Percentiles rank a stretch among this genome's conserved stretches.
Conservation (phyloP, 2,329 filamentous ascomycete genomes). For the Talaromyces pinophilus region DNA sequence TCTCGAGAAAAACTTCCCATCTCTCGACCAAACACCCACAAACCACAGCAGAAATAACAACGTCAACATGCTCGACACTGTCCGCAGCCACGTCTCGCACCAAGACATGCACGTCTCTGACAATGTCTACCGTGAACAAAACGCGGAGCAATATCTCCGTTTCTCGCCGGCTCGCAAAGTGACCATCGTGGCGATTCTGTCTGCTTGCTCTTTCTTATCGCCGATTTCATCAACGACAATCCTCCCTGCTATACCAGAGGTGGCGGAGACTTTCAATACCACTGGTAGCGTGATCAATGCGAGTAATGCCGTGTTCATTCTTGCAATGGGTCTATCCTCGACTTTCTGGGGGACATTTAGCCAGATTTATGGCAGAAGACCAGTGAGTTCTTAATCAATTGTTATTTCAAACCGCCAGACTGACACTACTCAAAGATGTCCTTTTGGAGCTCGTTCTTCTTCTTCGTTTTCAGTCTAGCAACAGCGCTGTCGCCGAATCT, state of each 20-base stretch:
- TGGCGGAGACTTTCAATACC: conserved; percentile 65
- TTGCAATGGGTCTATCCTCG: conserved; percentile 71
- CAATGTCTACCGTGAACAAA: conserved; percentile 42
- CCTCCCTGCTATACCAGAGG: conserved; percentile 71
- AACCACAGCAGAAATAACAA: conserved; percentile 14
- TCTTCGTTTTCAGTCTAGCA: conserved; percentile 69
- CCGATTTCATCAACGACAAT: conserved; percentile 75
- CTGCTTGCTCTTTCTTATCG: conserved; percentile 74
- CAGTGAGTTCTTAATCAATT: conserved; percentile 45
- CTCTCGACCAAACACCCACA: conserved; percentile 17
- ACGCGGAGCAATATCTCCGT: conserved; percentile 63
- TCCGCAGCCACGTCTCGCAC: conserved; percentile 38
- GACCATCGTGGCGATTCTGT: conserved; percentile 67
- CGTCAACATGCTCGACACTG: conserved; percentile 33
- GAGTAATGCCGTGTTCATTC: conserved; percentile 73
- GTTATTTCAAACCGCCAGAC: not conserved
- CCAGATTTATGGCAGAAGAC: conserved; percentile 62
- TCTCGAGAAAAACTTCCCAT: conserved; percentile 13
- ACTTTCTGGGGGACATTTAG: conserved; percentile 73
- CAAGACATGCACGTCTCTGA: conserved; percentile 33
- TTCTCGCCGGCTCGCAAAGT: conserved; percentile 64
- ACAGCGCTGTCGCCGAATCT: conserved; percentile 73
- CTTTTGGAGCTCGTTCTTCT: conserved; percentile 61
- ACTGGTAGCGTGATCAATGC: conserved; percentile 70
- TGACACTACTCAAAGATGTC: conserved; percentile 50